Evolutionary conservation across 2,329 filamentous ascomycete genomes (phyloP).

Genomic region (Epichloe hybrida): DNA sequence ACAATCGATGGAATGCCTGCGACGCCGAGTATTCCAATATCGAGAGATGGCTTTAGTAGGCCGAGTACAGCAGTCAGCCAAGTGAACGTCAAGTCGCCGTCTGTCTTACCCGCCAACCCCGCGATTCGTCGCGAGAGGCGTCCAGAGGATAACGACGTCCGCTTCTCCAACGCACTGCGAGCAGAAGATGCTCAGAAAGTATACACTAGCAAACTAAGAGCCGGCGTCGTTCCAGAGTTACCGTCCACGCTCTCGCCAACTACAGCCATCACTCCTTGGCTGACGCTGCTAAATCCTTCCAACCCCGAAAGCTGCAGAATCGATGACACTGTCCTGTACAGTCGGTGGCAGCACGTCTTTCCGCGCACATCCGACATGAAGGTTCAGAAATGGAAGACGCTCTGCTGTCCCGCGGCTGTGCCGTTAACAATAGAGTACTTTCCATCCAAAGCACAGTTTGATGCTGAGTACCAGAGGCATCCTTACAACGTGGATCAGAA

Average conservation of each 20-base stretch:
- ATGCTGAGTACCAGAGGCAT: slow-evolving; percentile 72
- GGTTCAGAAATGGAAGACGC: slow-evolving; percentile 91
- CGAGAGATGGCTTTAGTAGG: slow-evolving; percentile 20
- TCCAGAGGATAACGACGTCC: slow-evolving; percentile 33
- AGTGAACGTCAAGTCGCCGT: slow-evolving; percentile 14
- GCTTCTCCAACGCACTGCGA: slow-evolving; percentile 37
- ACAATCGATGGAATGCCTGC: slow-evolving; percentile 20
- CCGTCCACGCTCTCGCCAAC: slow-evolving; percentile 56
- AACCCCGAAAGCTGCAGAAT: slow-evolving; percentile 68
- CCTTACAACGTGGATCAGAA: slow-evolving; percentile 76
- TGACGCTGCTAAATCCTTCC: slow-evolving; percentile 85
- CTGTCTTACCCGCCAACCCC: slow-evolving; percentile 9
- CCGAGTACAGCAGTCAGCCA: slow-evolving; percentile 15
- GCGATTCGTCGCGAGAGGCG: not conserved
- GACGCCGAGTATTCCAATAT: slow-evolving; percentile 40
- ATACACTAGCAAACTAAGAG: slow-evolving; percentile 46
- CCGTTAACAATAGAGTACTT: slow-evolving; percentile 93
- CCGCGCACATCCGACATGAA: slow-evolving; percentile 70
- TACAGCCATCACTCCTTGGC: slow-evolving; percentile 73
- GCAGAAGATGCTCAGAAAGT: slow-evolving; percentile 46
- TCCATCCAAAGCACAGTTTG: slow-evolving; percentile 67
- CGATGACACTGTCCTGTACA: slow-evolving; percentile 64
- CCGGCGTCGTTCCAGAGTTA: slow-evolving; percentile 46
- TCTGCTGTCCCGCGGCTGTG: slow-evolving; percentile 84
- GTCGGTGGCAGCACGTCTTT: slow-evolving; percentile 94